Evolutionary conservation across 179 eudicot genomes (phyloP).

Genomic region (Silene coronaria): DNA sequence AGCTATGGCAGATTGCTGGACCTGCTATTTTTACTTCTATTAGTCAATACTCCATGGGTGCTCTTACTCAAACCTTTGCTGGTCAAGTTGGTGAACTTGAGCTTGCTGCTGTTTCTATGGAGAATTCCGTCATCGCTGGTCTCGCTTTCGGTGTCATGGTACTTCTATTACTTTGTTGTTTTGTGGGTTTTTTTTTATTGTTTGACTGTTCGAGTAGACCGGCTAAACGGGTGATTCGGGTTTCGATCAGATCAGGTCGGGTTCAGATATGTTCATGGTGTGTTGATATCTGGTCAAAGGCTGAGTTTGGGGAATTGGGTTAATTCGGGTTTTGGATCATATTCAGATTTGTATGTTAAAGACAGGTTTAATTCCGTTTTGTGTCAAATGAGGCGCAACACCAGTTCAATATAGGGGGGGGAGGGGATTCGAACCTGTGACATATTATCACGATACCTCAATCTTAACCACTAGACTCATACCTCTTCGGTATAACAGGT

Average conservation of each 20-base stretch:
- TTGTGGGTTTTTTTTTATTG: neutral
- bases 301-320: no score
- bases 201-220: neutral
- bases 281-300: no score
- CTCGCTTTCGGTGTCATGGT: constrained; percentile 70
- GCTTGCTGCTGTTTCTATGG: constrained; percentile 65
- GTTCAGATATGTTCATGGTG: no score
- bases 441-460: no score
- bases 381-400: no score
- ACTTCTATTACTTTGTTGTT: neutral
- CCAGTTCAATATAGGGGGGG: no score
- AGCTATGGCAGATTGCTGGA: constrained; percentile 61
- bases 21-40: constrained; percentile 59
- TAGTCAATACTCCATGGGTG: constrained; percentile 64
- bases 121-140: constrained; percentile 57
- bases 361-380: no score
- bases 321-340: no score
- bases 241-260: neutral
- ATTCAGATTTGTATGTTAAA: no score
- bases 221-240: neutral
- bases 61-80: constrained; percentile 55
- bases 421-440: no score
- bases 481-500: no score
- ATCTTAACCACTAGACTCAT: no score
- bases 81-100: constrained; percentile 55